Evolutionary conservation across 306 rosid species (phyloP).

Genomic region (Cyamopsis tetragonoloba): DNA sequence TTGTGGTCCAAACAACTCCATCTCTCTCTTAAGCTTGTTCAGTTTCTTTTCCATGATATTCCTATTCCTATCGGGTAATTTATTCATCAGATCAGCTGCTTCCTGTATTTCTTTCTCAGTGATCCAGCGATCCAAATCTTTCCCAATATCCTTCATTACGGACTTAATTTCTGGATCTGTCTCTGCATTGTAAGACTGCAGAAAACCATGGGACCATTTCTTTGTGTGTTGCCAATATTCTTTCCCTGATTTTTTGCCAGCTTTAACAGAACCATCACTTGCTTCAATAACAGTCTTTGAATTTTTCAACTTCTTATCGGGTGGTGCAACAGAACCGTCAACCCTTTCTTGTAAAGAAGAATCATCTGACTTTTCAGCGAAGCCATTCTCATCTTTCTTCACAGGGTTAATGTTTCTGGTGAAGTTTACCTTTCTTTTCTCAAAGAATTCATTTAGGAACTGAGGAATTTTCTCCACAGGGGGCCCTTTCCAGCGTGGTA

Average conservation of each 20-base stretch:
- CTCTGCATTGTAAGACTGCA: slow-evolving; percentile 82
- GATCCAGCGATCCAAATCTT: slow-evolving; percentile 91
- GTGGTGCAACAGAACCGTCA: slow-evolving; percentile 25
- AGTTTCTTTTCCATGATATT: slow-evolving; percentile 73
- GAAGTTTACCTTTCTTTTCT: slow-evolving; percentile 43
- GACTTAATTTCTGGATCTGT: slow-evolving; percentile 83
- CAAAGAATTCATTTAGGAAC: slow-evolving; percentile 51
- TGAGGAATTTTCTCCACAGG: slow-evolving; percentile 68
- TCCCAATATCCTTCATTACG: slow-evolving; percentile 71
- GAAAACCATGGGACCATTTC: slow-evolving; percentile 87
- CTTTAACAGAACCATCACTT: slow-evolving; percentile 82
- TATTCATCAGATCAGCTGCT: slow-evolving; percentile 71
- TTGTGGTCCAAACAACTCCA: slow-evolving; percentile 95
- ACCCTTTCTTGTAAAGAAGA: slow-evolving; percentile 35
- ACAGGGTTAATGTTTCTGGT: slow-evolving; percentile 31
- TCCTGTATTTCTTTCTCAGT: slow-evolving; percentile 87
- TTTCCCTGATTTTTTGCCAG: slow-evolving; percentile 85
- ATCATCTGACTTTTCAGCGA: slow-evolving; percentile 37
- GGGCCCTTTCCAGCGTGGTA: slow-evolving; percentile 94
- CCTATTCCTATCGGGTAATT: slow-evolving; percentile 54
- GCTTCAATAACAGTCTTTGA: slow-evolving; percentile 69
- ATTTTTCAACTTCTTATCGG: slow-evolving; percentile 29
- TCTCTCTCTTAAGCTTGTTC: slow-evolving; percentile 82
- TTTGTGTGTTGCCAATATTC: slow-evolving; percentile 97
- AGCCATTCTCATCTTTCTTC: slow-evolving; percentile 43